These are phyloP conservation scores for Diaporthe australafricana DNA, from an alignment of 2,329 filamentous ascomycete species.

Conservation along the genomic window DNA sequence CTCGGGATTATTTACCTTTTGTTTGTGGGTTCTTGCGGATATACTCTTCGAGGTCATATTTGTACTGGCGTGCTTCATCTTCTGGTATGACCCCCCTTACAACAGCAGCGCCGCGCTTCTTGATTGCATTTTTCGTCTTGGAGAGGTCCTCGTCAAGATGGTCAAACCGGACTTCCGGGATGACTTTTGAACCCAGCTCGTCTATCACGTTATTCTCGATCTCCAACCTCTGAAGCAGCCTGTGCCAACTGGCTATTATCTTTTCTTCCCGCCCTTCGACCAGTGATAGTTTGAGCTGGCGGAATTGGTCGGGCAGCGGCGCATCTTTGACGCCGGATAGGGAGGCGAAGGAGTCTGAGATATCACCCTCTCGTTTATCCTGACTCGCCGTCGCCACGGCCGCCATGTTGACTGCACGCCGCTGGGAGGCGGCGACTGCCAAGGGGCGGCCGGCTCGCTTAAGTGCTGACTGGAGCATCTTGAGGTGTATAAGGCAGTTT, in stretches of 20 bases:
- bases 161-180: slow-evolving; percentile 64
- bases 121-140: slow-evolving; percentile 60
- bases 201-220: slow-evolving; percentile 61
- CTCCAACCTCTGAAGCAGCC: slow-evolving; percentile 57
- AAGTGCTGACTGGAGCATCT: slow-evolving; percentile 5
- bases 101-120: slow-evolving; percentile 72
- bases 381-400: slow-evolving; percentile 28
- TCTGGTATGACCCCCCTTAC: slow-evolving; percentile 74
- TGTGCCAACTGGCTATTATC: slow-evolving; percentile 61
- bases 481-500: not conserved
- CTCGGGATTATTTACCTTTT: slow-evolving; percentile 9
- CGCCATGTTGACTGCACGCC: slow-evolving; percentile 36
- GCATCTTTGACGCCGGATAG: slow-evolving; percentile 59
- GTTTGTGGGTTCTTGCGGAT: slow-evolving; percentile 72
- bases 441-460: slow-evolving; percentile 6
- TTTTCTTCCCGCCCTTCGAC: slow-evolving; percentile 60
- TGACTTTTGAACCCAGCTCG: slow-evolving; percentile 56
- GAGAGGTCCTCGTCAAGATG: slow-evolving; percentile 54
- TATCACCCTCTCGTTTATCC: slow-evolving; percentile 68
- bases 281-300: slow-evolving; percentile 66
- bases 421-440: not conserved
- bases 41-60: slow-evolving; percentile 74
- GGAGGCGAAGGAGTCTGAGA: slow-evolving; percentile 71
- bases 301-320: slow-evolving; percentile 66
- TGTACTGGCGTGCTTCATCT: slow-evolving; percentile 72